Conservation (phyloP, 805 yeast genomes). For the Maudiozyma pseudohumilis region DNA sequence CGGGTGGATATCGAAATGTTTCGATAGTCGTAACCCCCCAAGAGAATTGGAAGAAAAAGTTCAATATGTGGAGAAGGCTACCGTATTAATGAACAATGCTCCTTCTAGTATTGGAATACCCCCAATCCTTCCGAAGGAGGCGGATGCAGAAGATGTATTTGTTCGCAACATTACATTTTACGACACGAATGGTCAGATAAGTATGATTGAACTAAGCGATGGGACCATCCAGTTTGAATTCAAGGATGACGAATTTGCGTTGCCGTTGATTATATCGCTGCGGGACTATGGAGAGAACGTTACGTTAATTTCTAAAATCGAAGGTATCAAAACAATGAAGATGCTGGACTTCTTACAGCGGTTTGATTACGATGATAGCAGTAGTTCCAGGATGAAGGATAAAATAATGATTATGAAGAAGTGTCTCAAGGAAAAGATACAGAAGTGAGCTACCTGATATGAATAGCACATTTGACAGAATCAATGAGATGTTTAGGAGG, state of each 20-base stretch:
- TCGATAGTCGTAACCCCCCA: slow-evolving; percentile 34
- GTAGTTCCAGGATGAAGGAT: slow-evolving; percentile 12
- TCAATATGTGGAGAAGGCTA: slow-evolving; percentile 73
- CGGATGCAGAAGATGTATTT: slow-evolving; percentile 50
- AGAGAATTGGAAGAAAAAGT: slow-evolving; percentile 49
- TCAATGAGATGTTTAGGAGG: too few species aligned
- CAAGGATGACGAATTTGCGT: slow-evolving; percentile 26
- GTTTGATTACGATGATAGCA: slow-evolving; percentile 1
- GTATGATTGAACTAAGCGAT: slow-evolving; percentile 83
- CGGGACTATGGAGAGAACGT: neutral
- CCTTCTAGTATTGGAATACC: neutral
- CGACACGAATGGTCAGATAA: slow-evolving; percentile 40
- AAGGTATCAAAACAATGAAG: slow-evolving; percentile 1
- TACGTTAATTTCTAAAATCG: neutral
- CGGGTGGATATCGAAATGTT: slow-evolving; percentile 41
- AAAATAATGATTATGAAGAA: slow-evolving; percentile 51
- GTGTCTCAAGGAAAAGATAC: slow-evolving; percentile 36
- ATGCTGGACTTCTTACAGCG: slow-evolving; percentile 2
- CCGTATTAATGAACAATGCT: slow-evolving; percentile 20
- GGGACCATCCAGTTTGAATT: slow-evolving; percentile 89
- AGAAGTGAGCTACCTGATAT: neutral
- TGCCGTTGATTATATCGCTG: slow-evolving; percentile 1
- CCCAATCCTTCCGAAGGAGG: slow-evolving; percentile 36
- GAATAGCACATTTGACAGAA: too few species aligned
- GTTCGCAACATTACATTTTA: slow-evolving; percentile 71